phyloP scores from a whole-genome alignment of 257 asterid species.

The Euphrasia confusa region DNA sequence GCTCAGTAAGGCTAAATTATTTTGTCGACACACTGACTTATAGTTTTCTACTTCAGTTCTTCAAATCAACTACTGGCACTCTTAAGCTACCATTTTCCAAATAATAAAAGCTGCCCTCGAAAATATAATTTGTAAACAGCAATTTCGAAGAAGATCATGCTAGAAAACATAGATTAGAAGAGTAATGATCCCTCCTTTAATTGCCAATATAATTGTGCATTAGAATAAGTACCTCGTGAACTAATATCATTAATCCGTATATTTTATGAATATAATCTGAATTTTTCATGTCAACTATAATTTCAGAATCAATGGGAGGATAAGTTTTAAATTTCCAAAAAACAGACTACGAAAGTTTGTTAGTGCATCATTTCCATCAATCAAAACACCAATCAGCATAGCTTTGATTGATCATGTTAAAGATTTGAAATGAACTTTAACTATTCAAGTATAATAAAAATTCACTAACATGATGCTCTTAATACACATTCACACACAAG shows the following conservation, averaged over 20 bases:
- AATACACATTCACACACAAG: neutral
- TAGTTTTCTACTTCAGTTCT: too few relatives aligned
- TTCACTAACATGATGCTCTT: too few relatives aligned
- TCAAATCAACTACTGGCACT: too few relatives aligned
- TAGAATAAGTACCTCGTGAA: neutral
- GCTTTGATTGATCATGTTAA: neutral
- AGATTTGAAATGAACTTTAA: neutral
- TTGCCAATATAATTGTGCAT: neutral
- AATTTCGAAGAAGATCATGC: neutral
- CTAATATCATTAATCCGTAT: neutral
- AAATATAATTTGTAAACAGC: neutral
- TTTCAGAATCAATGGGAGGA: neutral
- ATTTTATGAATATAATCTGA: neutral
- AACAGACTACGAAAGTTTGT: neutral
- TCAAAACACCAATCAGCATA: neutral
- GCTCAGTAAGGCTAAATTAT: too few relatives aligned
- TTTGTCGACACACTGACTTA: too few relatives aligned
- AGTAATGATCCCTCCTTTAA: neutral
- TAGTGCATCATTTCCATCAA: neutral
- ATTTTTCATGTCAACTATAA: neutral
- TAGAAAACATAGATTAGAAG: neutral
- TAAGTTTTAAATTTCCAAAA: neutral
- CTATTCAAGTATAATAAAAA: too few relatives aligned
- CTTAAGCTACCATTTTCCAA: too few relatives aligned
- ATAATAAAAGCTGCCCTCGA: neutral